Evolutionary conservation across 1,139 yeast genomes (phyloP).

Genomic region (Geotrichum restrictum): DNA sequence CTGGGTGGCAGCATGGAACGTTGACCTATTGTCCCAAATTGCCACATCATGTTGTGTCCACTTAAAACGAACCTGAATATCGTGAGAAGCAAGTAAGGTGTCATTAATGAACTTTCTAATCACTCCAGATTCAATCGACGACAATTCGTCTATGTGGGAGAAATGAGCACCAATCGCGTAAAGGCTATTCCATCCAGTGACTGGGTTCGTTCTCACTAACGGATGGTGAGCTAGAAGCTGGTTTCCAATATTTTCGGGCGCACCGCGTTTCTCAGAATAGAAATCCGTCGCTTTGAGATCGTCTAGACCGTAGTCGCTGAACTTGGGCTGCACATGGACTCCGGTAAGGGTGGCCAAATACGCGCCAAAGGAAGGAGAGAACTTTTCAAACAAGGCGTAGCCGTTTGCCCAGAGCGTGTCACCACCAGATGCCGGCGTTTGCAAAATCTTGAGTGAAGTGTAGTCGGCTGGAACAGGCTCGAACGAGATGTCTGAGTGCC

Average conservation of each 20-base stretch:
- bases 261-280: slow-evolving; percentile 38
- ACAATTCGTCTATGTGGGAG: slow-evolving; percentile 42
- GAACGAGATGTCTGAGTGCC: slow-evolving; percentile 50
- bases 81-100: slow-evolving; percentile 44
- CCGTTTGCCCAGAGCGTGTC: slow-evolving; percentile 49
- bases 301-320: slow-evolving; percentile 35
- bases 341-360: slow-evolving; percentile 42
- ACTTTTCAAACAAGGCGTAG: slow-evolving; percentile 47
- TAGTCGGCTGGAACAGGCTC: slow-evolving; percentile 48
- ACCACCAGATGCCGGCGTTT: slow-evolving; percentile 46
- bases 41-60: slow-evolving; percentile 56
- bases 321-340: slow-evolving; percentile 32
- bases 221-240: slow-evolving; percentile 42
- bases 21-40: slow-evolving; percentile 32
- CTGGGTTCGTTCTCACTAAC: slow-evolving; percentile 47
- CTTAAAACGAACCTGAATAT: slow-evolving; percentile 42
- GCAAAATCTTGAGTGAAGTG: slow-evolving; percentile 44
- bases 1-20: slow-evolving; percentile 27
- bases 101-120: slow-evolving; percentile 43
- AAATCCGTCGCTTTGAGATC: slow-evolving; percentile 39
- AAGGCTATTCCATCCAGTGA: slow-evolving; percentile 48
- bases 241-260: slow-evolving; percentile 36
- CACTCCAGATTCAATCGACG: slow-evolving; percentile 38
- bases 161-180: slow-evolving; percentile 45
- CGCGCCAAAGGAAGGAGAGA: slow-evolving; percentile 43